Evolutionary conservation across 2,329 filamentous ascomycete species (phyloP), one percentile per base, ranked within the genome.

Genomic region (Diaporthe caulivora): DNA sequence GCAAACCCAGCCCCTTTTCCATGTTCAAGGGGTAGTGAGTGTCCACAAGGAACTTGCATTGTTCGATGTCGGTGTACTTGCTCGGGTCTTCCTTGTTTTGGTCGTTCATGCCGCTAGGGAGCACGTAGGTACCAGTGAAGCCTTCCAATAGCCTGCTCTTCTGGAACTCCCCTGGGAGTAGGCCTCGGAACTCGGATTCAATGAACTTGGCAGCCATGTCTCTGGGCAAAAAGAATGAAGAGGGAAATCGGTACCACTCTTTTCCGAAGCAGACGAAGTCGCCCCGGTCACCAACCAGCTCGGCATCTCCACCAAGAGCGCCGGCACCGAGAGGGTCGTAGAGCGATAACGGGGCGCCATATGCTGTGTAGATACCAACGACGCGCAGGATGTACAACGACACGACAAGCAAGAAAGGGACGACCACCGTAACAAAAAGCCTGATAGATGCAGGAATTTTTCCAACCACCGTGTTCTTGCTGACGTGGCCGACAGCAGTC

Each of bases 231-330:
- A 97, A 95, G 85, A 95, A 98, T 0, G 95, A 97, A 0, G 94
- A 96, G 1, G 97, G 96, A 80, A 98, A 98, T 47, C 97, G 94
- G 82, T 99, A 98, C 97, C 97, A 99, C 81, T 99, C 97, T 81
- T 98, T 99, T 37, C 94, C 95, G 51, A 98, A 90, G 81, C 97
- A 99, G 3, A 99, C 90, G 24, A 87, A 91, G 76, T 94, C 92
- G 21, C 92, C 93, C 2, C 85, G 81, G 0, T 84, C 82, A 2
- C 90, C 89, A 8, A 93, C 77, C 1, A 86, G 88, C 11, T 71
- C 74, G 49, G 70, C 58, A 18, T 84, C 79, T 18, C 87, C 79
- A 57, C 85, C 84, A 26, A 87, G 79, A 1, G 85, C 81, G 18
- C 84, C 84, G 26, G 89, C 88, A 71, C 92, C 87, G 1, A 98